These are phyloP conservation scores for Aspergillus arachidicola DNA, from an alignment of 2,329 filamentous ascomycete genomes.

Conservation along the genomic window DNA sequence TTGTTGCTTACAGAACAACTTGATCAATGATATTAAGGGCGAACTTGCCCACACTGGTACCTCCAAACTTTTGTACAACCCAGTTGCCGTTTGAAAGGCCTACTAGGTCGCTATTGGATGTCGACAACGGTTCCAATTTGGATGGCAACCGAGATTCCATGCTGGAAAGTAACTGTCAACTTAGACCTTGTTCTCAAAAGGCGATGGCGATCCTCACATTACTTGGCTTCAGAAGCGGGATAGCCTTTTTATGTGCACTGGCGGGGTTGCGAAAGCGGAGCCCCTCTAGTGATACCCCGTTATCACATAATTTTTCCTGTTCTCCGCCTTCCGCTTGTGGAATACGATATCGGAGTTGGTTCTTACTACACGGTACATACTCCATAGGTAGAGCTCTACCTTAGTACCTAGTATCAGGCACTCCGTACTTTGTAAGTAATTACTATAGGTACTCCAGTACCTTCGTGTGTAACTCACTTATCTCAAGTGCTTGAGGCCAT, in stretches of 20 bases:
- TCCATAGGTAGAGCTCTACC: too few relatives aligned
- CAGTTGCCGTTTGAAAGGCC: conserved; percentile 53
- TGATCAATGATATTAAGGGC: conserved; percentile 72
- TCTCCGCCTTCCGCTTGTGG: conserved; percentile 16
- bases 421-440: too few relatives aligned
- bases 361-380: too few relatives aligned
- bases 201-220: conserved; percentile 9
- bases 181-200: not conserved
- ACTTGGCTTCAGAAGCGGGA: conserved; percentile 22
- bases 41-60: conserved; percentile 94
- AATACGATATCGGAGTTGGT: conserved; percentile 17
- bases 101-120: conserved; percentile 17
- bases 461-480: too few relatives aligned
- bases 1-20: conserved; percentile 64
- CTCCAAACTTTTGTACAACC: conserved; percentile 94
- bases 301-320: conserved; percentile 12
- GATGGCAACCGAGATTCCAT: conserved; percentile 21
- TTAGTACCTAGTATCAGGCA: too few relatives aligned
- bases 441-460: too few relatives aligned
- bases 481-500: not conserved
- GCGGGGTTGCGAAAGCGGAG: conserved; percentile 34
- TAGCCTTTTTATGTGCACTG: conserved; percentile 26
- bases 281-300: conserved; percentile 17
- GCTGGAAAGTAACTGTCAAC: conserved; percentile 8
- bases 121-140: conserved; percentile 16